Evolutionary conservation across 768 basidiomycete genomes (phyloP), one percentile per base, ranked within the genome.

Genomic region (Serendipita sp.): DNA sequence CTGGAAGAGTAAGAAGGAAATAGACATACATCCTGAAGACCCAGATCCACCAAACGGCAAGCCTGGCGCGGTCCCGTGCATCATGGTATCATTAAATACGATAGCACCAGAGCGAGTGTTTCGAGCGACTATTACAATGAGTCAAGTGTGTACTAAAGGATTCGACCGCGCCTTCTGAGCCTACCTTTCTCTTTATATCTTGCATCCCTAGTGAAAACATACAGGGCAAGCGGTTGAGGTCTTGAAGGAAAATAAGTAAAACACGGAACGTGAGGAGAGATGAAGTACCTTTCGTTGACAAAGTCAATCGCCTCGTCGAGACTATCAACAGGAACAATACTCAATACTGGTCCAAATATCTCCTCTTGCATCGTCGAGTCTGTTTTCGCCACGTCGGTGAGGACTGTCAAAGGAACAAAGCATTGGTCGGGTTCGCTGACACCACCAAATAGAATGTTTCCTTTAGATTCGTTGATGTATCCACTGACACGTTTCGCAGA

Each of bases 311-410:
- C 90, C 44, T 81, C 84, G 37, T 90, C 87, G 4, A 88, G 63
- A 63, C 79, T 71, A n/a, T 84, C 80, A 29, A 91, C 83, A 0
- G 84, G 80, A 0, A 93, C 74, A 44, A 94, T 77, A 2, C 88
- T 85, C 27, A 94, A 74, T 8, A 94, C 67, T 5, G 91, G 91
- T 0, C 90, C 91, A 68, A 94, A 92, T 46, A 92, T 78, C 69
- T 93, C 91, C 87, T 87, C 84, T 70, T 78, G 77, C 87, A 93
- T 87, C 66, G 91, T 72, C 0, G 85, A 79, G 72, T 93, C 91
- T 63, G 81, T 81, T 0, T 66, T 69, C 40, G 75, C 72, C 2
- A 91, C 83, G 65, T 85, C 79, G 43, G 73, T 79, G 13, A 93
- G 82, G 36, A 91, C 71, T 0, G 88, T 91, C 2, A 88, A 86